A percentile compares a stretch with the other conserved stretches of the same genome.
Conservation (phyloP, 169 alveolate genomes). For the Eimeria zaria region DNA sequence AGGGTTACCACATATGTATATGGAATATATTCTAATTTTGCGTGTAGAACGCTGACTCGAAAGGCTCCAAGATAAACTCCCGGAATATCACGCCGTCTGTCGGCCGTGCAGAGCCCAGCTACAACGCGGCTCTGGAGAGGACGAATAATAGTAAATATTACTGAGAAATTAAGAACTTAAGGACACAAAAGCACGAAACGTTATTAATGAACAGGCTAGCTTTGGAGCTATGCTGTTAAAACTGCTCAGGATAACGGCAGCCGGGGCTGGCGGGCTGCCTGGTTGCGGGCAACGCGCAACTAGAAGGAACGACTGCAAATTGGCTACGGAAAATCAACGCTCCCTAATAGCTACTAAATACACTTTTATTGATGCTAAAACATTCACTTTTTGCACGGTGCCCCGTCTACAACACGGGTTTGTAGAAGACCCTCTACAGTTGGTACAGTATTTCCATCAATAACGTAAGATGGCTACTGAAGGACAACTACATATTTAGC, state of each 20-base stretch:
- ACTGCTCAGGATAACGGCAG: neutral
- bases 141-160: neutral
- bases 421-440: neutral
- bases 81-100: neutral
- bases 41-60: too few species aligned
- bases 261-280: slow-evolving; percentile 33
- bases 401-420: neutral
- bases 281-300: neutral
- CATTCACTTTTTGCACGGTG: neutral
- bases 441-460: neutral
- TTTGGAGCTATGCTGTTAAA: neutral
- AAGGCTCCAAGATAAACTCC: neutral
- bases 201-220: neutral
- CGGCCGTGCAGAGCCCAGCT: neutral
- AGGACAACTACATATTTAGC: too few species aligned
- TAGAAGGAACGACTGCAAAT: neutral
- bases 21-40: neutral
- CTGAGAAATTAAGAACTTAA: neutral
- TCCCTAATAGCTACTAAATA: neutral
- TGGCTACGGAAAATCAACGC: neutral
- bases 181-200: neutral
- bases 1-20: neutral
- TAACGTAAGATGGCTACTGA: too few species aligned
- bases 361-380: neutral
- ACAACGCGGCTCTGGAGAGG: neutral